A percentile compares a stretch with the other conserved stretches of the same genome.
Evolutionary conservation across 306 rosid species (phyloP).

Genomic region (Luffa acutangula): DNA sequence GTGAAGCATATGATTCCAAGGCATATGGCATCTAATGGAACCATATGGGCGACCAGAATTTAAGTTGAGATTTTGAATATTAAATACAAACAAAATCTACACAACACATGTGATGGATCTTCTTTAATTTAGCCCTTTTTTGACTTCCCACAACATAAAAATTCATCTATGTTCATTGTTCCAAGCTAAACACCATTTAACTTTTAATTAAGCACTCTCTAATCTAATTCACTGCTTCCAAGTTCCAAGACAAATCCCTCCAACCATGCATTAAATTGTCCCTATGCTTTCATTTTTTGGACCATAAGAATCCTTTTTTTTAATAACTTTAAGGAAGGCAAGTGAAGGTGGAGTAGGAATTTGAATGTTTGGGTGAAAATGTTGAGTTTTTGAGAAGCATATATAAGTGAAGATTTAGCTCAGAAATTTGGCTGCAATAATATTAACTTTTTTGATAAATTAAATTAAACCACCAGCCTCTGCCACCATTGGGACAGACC

Average conservation of each 20-base stretch:
- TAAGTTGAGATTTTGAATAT: background rate
- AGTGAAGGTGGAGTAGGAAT: background rate
- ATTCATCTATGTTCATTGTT: background rate
- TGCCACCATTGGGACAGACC: background rate
- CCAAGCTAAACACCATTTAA: background rate
- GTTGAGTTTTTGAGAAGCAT: background rate
- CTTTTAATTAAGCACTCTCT: background rate
- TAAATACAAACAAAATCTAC: background rate
- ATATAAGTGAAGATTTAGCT: background rate
- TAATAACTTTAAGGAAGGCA: background rate
- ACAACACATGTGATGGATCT: background rate
- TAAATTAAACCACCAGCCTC: background rate
- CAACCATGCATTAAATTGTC: background rate
- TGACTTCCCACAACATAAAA: background rate
- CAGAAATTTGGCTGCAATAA: background rate
- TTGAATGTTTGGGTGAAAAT: background rate
- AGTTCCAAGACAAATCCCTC: background rate
- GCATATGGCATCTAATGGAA: background rate
- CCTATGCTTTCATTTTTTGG: background rate
- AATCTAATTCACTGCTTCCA: background rate
- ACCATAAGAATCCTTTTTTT: background rate
- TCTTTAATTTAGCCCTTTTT: background rate
- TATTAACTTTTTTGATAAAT: background rate
- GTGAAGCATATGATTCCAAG: conserved; percentile 2
- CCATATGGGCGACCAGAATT: background rate